Evolutionary conservation across 1,139 yeast species (phyloP), one percentile per base, ranked within the genome.

Genomic region (Yamadazyma mexicana): DNA sequence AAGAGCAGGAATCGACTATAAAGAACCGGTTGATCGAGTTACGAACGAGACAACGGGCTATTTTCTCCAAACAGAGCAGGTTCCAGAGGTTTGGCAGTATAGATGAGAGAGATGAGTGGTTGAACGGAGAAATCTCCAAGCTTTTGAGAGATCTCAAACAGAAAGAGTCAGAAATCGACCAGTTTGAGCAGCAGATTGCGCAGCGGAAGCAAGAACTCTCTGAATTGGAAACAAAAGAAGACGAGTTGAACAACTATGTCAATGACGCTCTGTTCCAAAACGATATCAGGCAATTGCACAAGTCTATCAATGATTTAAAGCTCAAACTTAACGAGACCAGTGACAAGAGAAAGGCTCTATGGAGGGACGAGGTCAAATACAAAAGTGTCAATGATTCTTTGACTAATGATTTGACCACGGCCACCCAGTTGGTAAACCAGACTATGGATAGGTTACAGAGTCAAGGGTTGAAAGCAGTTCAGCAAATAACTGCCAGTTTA

Each of bases 291-390:
- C 55, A 52, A 5, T 52, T 76, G 17, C 64, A 62, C 33, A 66
- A 62, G 23, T 51, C 66, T 4, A 61, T 77, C n/a, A 57, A 56
- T 5, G 54, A 54, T 0, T 49, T 75, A 23, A 81, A 73, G 50
- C 42, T 56, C 6, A 54, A 66, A 18, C 69, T 78, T 20, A 59
- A 66, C n/a, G 62, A 56, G 4, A 66, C 79, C 23, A 70, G 77
- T 12, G 96, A 91, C 54, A 71, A 77, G 44, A 75, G 95, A 50
- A 87, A 87, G 54, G 64, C 63, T 11, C 61, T 83, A 12, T 88
- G 96, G 96, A 79, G 96, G 56, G 81, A 83, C 26, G 95, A 87
- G 54, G 79, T 85, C 40, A 78, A 77, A 48, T 59, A 75, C 27
- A 77, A 75, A 45, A 75, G 84, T 25, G 64, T 81, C 10, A 55